Conservation (phyloP, 306 rosid species). For the Begonia masoniana region DNA sequence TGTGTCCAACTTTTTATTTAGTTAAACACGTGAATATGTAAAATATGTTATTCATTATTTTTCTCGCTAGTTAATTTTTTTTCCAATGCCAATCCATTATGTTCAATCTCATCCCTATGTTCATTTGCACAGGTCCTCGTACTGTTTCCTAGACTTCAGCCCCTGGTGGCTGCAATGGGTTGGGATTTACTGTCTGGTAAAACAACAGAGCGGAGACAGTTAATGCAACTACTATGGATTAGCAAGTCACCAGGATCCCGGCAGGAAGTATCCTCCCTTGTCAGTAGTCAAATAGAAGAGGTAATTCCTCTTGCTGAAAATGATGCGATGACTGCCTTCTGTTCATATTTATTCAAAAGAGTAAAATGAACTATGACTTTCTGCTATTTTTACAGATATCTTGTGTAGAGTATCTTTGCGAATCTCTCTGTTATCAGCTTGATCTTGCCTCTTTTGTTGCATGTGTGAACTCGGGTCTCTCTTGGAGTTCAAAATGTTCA, state of each 20-base stretch:
- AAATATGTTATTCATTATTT: conserved; percentile 7
- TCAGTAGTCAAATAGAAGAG: conserved; percentile 70
- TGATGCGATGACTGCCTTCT: conserved; percentile 17
- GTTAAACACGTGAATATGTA: conserved; percentile 12
- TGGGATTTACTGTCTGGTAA: conserved; percentile 90
- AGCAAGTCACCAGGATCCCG: conserved; percentile 68
- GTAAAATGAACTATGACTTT: conserved; percentile 10
- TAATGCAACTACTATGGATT: conserved; percentile 91
- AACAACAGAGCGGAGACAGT: conserved; percentile 55
- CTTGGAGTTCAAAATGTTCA: conserved; percentile 73
- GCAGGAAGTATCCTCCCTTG: conserved; percentile 78
- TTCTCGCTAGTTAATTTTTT: conserved; percentile 9
- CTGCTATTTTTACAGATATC: conserved; percentile 52
- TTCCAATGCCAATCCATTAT: conserved; percentile 5
- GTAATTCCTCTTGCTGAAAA: conserved; percentile 28
- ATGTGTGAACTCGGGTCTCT: conserved; percentile 73
- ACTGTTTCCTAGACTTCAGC: conserved; percentile 86
- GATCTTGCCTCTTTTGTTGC: conserved; percentile 94
- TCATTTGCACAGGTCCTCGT: conserved; percentile 46
- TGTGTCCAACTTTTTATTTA: conserved; percentile 29
- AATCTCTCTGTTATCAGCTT: conserved; percentile 75
- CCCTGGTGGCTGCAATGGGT: conserved; percentile 91
- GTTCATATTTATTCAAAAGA: conserved; percentile 12
- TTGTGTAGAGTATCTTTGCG: conserved; percentile 87
- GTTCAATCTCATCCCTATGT: background rate